Conservation (phyloP, 352 stramenopile species). For the Phytophthora kernoviae region DNA sequence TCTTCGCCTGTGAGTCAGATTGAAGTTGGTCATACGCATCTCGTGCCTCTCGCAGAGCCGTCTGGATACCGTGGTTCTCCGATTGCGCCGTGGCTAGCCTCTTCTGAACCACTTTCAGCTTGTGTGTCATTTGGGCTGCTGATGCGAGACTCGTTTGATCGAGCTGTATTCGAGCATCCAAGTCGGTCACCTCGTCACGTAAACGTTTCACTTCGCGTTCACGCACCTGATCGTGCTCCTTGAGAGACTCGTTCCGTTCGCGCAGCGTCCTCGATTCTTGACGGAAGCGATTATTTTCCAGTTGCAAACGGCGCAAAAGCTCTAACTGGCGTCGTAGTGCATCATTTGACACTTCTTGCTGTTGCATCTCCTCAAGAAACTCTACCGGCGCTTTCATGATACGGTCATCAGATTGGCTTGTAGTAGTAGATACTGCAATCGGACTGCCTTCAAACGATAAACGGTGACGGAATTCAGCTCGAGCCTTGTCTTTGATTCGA, state of each 20-base stretch:
- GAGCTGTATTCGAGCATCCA: conserved; percentile 36
- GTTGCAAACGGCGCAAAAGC: conserved; percentile 65
- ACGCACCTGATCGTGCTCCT: conserved; percentile 46
- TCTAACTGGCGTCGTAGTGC: conserved; percentile 70
- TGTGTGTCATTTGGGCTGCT: conserved; percentile 41
- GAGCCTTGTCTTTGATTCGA: conserved; percentile 46
- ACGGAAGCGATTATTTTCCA: conserved; percentile 78
- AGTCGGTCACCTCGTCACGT: conserved; percentile 42
- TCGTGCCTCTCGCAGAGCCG: conserved; percentile 39
- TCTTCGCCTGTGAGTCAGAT: conserved; percentile 36
- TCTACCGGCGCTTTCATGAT: conserved; percentile 2
- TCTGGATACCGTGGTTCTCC: conserved; percentile 47
- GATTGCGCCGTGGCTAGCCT: conserved; percentile 33
- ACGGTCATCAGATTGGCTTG: neutral
- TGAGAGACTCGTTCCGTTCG: conserved; percentile 50
- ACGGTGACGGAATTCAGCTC: conserved; percentile 34
- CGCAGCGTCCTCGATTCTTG: conserved; percentile 50
- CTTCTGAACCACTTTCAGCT: conserved; percentile 55
- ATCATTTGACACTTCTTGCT: conserved; percentile 70
- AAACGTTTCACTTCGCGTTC: conserved; percentile 56
- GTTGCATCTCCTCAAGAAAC: conserved; percentile 41
- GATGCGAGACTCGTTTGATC: conserved; percentile 41
- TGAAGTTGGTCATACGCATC: conserved; percentile 42
- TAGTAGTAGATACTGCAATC: conserved; percentile 2
- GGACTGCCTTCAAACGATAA: conserved; percentile 5